Evolutionary conservation across 805 yeast species (phyloP).

Genomic region (Candida silvicultrix): DNA sequence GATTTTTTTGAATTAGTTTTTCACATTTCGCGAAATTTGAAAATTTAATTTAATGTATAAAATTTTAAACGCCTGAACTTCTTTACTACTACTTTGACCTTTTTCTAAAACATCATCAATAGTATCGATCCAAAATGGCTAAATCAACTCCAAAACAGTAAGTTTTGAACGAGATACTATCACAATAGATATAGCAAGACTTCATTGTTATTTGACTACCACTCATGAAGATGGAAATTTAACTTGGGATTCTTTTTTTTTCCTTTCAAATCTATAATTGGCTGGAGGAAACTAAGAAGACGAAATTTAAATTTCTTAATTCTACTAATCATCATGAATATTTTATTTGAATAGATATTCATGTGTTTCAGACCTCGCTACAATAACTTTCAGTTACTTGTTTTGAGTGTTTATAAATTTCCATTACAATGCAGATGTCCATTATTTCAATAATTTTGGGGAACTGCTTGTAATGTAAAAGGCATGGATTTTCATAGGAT

Average conservation of each 20-base stretch:
- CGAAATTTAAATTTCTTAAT: neutral
- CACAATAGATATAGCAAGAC: neutral
- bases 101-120: neutral
- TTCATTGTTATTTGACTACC: neutral
- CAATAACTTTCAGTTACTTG: neutral
- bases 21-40: too few relatives aligned
- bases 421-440: too few relatives aligned
- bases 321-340: neutral
- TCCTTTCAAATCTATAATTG: too few relatives aligned
- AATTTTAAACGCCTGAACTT: too few relatives aligned
- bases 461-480: too few relatives aligned
- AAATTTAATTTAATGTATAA: neutral
- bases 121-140: conserved; percentile 17
- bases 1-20: too few relatives aligned
- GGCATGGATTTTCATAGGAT: conserved; percentile 23
- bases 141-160: conserved; percentile 26
- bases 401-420: neutral
- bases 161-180: conserved; percentile 4
- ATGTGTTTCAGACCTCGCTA: neutral
- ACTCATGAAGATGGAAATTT: neutral
- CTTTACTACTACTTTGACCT: too few relatives aligned
- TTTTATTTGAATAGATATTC: neutral
- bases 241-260: too few relatives aligned
- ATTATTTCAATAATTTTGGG: conserved; percentile 2
- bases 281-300: too few relatives aligned